These are phyloP conservation scores for Trametes coccinea DNA, from an alignment of 768 basidiomycete species.

Conservation along the genomic window DNA sequence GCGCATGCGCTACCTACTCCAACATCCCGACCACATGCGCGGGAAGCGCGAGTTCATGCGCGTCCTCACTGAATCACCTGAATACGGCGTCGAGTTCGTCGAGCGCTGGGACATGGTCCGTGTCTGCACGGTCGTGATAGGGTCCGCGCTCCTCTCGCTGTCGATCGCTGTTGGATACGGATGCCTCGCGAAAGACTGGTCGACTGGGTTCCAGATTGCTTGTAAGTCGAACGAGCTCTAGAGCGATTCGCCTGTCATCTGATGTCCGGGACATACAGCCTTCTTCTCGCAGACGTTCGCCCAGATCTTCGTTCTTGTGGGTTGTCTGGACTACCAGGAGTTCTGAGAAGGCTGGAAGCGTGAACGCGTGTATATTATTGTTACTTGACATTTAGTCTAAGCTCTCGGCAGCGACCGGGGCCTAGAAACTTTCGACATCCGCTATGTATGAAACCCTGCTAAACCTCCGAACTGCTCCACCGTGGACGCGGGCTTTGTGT, in stretches of 20 bases:
- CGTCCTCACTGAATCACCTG: constrained; percentile 5
- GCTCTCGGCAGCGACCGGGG: too few relatives aligned
- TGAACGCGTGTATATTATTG: background rate
- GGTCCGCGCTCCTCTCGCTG: constrained; percentile 5
- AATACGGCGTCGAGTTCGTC: constrained; percentile 20
- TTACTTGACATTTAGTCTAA: too few relatives aligned
- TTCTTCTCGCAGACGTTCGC: constrained; percentile 12
- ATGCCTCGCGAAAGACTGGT: background rate
- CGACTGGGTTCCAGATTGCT: constrained; percentile 19
- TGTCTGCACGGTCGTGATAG: constrained; percentile 9
- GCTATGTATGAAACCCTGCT: too few relatives aligned
- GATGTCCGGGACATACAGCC: background rate
- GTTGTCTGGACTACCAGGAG: background rate
- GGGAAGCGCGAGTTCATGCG: constrained; percentile 16
- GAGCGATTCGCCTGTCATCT: background rate
- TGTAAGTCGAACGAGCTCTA: constrained; percentile 4
- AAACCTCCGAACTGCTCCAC: too few relatives aligned
- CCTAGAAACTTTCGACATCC: too few relatives aligned
- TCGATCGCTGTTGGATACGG: constrained; percentile 9
- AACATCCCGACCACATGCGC: constrained; percentile 12
- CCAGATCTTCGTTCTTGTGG: constrained; percentile 1
- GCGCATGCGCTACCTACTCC: constrained; percentile 17
- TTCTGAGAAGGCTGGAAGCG: background rate
- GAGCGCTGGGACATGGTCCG: constrained; percentile 19
- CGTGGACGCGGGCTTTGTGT: too few relatives aligned